These are phyloP conservation scores for Tolypocladium tundrense DNA, from an alignment of 2,329 filamentous ascomycete genomes.

Conservation along the genomic window DNA sequence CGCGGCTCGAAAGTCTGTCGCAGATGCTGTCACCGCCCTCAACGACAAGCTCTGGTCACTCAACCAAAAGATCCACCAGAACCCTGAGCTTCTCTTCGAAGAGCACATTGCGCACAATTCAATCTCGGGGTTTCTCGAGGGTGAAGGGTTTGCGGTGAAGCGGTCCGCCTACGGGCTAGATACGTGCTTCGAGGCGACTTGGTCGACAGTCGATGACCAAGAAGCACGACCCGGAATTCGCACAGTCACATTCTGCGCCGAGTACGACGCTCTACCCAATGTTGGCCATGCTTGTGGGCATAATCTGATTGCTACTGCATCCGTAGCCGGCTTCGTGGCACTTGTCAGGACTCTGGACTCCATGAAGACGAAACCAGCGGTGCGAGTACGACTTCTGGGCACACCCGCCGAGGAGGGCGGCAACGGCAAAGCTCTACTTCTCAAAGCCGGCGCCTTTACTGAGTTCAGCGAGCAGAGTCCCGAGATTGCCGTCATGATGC, in stretches of 20 bases:
- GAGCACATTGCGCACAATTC: neutral
- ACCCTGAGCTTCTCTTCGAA: neutral
- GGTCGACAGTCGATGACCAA: neutral
- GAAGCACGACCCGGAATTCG: neutral
- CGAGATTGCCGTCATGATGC: neutral
- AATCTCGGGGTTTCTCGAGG: neutral
- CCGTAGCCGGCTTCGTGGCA: constrained; percentile 23
- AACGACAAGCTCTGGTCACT: neutral
- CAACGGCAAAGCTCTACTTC: constrained; percentile 30
- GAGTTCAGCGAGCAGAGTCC: neutral
- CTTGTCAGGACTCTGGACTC: neutral
- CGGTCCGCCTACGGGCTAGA: neutral
- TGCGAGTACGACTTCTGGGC: constrained; percentile 23
- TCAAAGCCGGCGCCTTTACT: neutral
- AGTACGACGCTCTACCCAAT: constrained; percentile 21
- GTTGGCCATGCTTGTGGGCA: constrained; percentile 26
- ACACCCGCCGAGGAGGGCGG: constrained; percentile 32
- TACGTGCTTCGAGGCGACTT: constrained; percentile 8
- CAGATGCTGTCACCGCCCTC: neutral
- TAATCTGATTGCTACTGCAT: constrained; percentile 18
- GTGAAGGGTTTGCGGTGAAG: neutral
- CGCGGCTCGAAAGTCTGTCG: neutral
- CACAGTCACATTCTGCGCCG: neutral
- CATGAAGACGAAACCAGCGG: neutral
- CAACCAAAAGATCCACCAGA: neutral